phyloP scores from a whole-genome alignment of 805 yeast species.

The Blastobotrys mokoenaii region DNA sequence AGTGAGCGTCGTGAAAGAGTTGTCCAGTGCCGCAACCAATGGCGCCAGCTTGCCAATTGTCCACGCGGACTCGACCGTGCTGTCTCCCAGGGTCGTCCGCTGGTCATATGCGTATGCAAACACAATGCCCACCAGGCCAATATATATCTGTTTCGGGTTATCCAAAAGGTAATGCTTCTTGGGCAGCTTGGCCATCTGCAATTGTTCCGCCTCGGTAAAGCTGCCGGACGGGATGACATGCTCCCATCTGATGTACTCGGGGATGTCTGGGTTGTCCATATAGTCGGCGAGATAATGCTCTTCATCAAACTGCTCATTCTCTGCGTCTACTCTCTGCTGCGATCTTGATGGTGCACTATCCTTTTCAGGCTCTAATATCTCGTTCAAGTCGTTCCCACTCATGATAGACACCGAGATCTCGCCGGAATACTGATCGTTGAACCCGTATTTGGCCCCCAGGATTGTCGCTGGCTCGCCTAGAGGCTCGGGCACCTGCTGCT shows the following conservation, averaged over 20 bases:
- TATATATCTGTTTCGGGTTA: constrained; percentile 47
- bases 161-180: constrained; percentile 43
- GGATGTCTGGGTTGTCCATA: constrained; percentile 43
- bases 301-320: constrained; percentile 70
- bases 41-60: constrained; percentile 81
- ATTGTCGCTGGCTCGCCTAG: constrained; percentile 16
- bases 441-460: constrained; percentile 59
- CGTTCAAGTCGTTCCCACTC: constrained; percentile 89
- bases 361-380: constrained; percentile 71
- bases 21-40: constrained; percentile 64
- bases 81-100: constrained; percentile 62
- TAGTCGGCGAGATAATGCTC: constrained; percentile 85
- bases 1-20: constrained; percentile 34
- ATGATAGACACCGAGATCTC: constrained; percentile 57
- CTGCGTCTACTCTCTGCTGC: constrained; percentile 58
- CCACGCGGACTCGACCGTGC: constrained; percentile 88
- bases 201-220: constrained; percentile 40
- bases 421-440: constrained; percentile 56
- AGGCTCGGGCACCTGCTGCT: constrained; percentile 43
- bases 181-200: constrained; percentile 63
- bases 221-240: constrained; percentile 3
- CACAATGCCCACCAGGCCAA: constrained; percentile 55
- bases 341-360: constrained; percentile 50
- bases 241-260: constrained; percentile 32
- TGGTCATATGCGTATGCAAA: constrained; percentile 71